phyloP scores from a whole-genome alignment of 345 rosid species.

The Capsella bursapastoris region DNA sequence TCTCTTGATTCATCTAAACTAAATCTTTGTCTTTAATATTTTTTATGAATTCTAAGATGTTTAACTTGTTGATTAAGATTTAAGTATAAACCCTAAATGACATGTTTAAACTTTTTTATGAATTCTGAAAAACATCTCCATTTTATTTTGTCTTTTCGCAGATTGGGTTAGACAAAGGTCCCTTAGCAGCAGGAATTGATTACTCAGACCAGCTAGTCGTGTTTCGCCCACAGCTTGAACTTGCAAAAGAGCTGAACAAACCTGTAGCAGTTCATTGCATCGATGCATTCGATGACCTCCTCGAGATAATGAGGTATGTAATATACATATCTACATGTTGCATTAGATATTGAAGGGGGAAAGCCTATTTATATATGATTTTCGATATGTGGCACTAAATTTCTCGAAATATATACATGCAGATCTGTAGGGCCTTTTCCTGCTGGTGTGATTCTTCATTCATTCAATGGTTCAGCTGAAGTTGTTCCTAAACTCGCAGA shows the following conservation, averaged over 20 bases:
- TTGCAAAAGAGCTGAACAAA: slow-evolving; percentile 78
- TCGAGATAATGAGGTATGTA: slow-evolving; percentile 67
- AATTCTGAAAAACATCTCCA: slow-evolving; percentile 40
- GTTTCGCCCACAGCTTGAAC: slow-evolving; percentile 75
- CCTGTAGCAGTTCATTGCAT: slow-evolving; percentile 87
- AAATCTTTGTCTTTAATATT: background rate
- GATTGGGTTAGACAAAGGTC: slow-evolving; percentile 92
- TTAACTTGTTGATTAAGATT: background rate
- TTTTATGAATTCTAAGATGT: background rate
- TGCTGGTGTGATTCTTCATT: slow-evolving; percentile 82
- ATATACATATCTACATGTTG: background rate
- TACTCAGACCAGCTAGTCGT: slow-evolving; percentile 68
- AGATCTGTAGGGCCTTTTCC: slow-evolving; percentile 84
- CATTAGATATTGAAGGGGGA: background rate
- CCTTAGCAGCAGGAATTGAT: slow-evolving; percentile 69
- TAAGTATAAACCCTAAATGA: slow-evolving; percentile 48
- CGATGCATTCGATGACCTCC: slow-evolving; percentile 81
- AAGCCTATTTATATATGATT: background rate
- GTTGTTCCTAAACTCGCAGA: slow-evolving; percentile 85
- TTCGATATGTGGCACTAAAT: background rate
- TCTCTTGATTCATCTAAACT: slow-evolving; percentile 6
- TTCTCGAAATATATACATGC: slow-evolving; percentile 16
- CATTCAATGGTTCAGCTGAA: slow-evolving; percentile 85
- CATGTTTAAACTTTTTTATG: slow-evolving; percentile 43
- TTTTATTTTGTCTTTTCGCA: slow-evolving; percentile 30